Conservation (phyloP, 768 basidiomycete genomes). For the Collybiopsis confluens region DNA sequence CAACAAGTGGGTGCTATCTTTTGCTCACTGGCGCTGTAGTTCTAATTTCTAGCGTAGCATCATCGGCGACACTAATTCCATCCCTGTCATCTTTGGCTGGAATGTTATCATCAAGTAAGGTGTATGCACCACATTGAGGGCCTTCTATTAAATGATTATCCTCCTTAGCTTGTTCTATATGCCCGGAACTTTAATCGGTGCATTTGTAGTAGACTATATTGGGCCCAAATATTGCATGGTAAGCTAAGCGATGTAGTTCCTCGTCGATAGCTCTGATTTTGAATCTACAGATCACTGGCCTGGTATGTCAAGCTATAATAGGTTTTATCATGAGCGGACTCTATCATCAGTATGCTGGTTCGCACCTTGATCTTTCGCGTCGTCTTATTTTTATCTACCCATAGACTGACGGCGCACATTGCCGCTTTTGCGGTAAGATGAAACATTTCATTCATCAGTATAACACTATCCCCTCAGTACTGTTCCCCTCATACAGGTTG, state of each 20-base stretch:
- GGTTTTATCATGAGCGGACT: constrained; percentile 91
- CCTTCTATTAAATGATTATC: constrained; percentile 31
- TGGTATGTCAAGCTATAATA: constrained; percentile 62
- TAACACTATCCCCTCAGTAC: neutral
- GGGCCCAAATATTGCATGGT: constrained; percentile 79
- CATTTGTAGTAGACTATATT: constrained; percentile 70
- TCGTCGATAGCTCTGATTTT: constrained; percentile 1
- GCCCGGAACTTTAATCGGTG: constrained; percentile 68
- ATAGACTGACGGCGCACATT: constrained; percentile 56
- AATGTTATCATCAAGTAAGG: constrained; percentile 76
- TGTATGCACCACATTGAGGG: constrained; percentile 17
- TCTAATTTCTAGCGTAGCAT: constrained; percentile 35
- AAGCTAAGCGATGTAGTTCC: constrained; percentile 8
- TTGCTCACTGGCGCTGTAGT: neutral
- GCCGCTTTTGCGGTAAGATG: constrained; percentile 67
- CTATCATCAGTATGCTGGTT: constrained; percentile 46
- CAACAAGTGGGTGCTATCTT: constrained; percentile 41
- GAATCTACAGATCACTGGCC: constrained; percentile 52
- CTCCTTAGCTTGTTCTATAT: constrained; percentile 54
- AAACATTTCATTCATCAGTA: neutral
- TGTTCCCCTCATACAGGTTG: constrained; percentile 39
- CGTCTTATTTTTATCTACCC: neutral
- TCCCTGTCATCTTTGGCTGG: constrained; percentile 77
- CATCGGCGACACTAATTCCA: constrained; percentile 45
- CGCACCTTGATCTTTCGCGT: neutral